Base-by-base conservation (phyloP, 768 basidiomycete genomes). In the Cubamyces sp. region DNA sequence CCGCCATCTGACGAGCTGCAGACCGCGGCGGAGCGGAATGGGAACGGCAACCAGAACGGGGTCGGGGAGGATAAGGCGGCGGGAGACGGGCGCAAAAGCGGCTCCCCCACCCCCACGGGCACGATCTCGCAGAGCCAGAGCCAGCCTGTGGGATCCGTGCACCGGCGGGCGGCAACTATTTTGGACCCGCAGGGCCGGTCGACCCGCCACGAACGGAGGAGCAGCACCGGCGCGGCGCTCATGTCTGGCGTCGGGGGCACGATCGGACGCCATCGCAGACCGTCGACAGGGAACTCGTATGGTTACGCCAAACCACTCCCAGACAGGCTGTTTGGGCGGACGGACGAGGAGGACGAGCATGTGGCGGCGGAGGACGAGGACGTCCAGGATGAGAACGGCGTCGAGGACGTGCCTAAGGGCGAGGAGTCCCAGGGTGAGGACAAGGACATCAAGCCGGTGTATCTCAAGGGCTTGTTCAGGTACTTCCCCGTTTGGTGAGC, bases 391-490 rank as follows among this genome's bases (percentile, higher is more conserved):
- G 71, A 69, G 46, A 71, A 72, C 45, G 73, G 73, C 54, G 78
- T 78, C 16, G 80, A 78, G 56, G 30, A 64, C 30, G 52, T 40
- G 55, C 61, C 34, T 26, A 62, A 50, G 5, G 67, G 60, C 28
- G 67, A 83, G 47, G 81, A 82, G 64, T 77, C 79, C 54, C 83
- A 83, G 60, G 73, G 80, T n/a, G 77, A 82, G 30, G 87, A 88
- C 66, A 88, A 87, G 75, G 90, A 92, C 60, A 89, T 93, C 70
- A 98, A 98, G 78, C 93, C 97, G 1, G 87, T 98, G 48, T 96
- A 93, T 76, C 77, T 98, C 70, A 99, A 98, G 76, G 97, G 97
- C 6, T 72, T 99, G 51, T 98, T 99, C 78, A 95, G 92, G 88
- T 92, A 64, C 66, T 81, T 76, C 56, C 55, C 54, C 12, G 39